Base-by-base conservation (phyloP, 805 yeast species). In the Pichia membranifaciens region DNA sequence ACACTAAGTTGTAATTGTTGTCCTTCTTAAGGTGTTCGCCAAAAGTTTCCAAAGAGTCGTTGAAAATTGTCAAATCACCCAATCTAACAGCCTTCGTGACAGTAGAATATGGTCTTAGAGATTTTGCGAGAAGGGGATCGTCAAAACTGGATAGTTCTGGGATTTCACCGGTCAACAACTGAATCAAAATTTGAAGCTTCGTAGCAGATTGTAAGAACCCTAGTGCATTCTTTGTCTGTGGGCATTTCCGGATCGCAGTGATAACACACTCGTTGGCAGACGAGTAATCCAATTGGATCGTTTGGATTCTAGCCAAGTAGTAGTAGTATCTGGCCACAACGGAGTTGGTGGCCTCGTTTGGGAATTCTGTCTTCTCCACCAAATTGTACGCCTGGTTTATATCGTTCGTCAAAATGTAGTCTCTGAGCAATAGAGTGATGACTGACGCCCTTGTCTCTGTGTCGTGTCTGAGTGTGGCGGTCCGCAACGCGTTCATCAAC, bases 231-330 rank as follows among this genome's bases (percentile, higher is more conserved):
- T 78, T 74, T 1, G 95, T 87, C 65, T 88, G 96, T 23, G 99
- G 98, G 9, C 95, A 90, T 65, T 93, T 93, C 71, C 99, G 83
- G 45, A 90, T 84, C 2, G 99, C 96, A n/a, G 93, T 88, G 47
- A 88, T 85, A 48, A 87, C 86, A 61, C 81, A 88, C 59, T 90
- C 96, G 60, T 84, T 82, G 1, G 98, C 96, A 17, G 86, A 73
- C 2, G 96, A 81, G 66, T 93, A 93, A 67, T 93, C 90, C 57
- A 93, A 78, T 70, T 91, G 98, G 55, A 93, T 83, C 4, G 97
- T 88, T 58, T 81, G 81, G 60, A 93, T 87, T 54, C 85, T 82
- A n/a, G 96, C 91, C 62, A 89, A 70, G 61, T 93, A 93, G 69
- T 84, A 93, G 67, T 81, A 84, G 64, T 89, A 90, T 67, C 99